Evolutionary conservation across 2,329 filamentous ascomycete species (phyloP).

Genomic region (Sclerotiophoma versabilis): DNA sequence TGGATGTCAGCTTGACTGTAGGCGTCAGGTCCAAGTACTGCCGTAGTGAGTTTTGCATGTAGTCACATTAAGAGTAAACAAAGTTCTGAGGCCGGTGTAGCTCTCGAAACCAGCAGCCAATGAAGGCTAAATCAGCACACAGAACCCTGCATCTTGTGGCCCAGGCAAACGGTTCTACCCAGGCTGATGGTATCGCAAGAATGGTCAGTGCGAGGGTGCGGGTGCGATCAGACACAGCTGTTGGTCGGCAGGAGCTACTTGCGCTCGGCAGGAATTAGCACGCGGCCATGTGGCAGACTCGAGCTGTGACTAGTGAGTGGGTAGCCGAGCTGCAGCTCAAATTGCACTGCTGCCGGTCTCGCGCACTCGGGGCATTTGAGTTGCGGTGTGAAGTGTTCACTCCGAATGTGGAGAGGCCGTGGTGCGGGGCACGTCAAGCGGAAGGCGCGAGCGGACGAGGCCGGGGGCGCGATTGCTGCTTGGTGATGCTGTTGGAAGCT

Average conservation of each 20-base stretch:
- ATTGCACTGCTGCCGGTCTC: constrained; percentile 12
- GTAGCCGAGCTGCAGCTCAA: neutral
- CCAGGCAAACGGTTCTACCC: constrained; percentile 16
- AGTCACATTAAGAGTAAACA: constrained; percentile 18
- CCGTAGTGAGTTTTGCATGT: constrained; percentile 1
- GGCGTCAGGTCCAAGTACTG: neutral
- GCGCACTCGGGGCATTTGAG: constrained; percentile 12
- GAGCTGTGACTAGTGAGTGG: constrained; percentile 1
- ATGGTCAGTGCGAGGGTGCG: constrained; percentile 14
- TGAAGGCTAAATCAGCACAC: constrained; percentile 10
- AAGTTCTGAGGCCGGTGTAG: constrained; percentile 15
- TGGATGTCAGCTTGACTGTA: neutral
- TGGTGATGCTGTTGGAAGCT: neutral
- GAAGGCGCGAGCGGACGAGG: constrained; percentile 4
- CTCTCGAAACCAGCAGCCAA: constrained; percentile 9
- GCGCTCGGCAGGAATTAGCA: constrained; percentile 4
- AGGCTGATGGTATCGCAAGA: constrained; percentile 4
- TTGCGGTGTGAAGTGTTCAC: constrained; percentile 19
- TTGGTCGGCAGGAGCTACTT: constrained; percentile 3
- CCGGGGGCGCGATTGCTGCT: constrained; percentile 6
- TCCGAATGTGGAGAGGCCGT: neutral
- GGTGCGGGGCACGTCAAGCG: constrained; percentile 5
- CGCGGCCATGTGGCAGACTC: constrained; percentile 9
- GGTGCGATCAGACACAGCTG: neutral
- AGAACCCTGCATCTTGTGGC: constrained; percentile 15